Base-by-base conservation (phyloP, 78 protist species). In the Speleostelium caveatum region DNA sequence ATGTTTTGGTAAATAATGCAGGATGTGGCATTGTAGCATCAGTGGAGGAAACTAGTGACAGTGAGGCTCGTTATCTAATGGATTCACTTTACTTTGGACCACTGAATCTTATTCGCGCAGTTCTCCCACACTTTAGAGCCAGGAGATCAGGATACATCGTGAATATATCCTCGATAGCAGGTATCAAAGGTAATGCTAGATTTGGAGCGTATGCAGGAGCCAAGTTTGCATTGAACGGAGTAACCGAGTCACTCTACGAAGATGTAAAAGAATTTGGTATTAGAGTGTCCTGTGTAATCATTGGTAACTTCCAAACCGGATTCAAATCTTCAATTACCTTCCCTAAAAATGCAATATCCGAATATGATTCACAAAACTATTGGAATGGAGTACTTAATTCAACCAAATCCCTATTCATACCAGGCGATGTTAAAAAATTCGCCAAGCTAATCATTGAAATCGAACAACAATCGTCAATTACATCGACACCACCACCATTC, bases 321-420 rank as follows among this genome's bases (percentile, higher is more conserved):
- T 58, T 74, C 56, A 45, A 38, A 45, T 59, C 78, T 38, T 51
- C 74, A 0, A 67, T 68, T 7, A 26, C 38, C 17, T 78, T 78
- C 66, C 45, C 77, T 19, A 76, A 72, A 14, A 51, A 66, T 33
- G 77, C 87, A 10, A 45, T 45, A 45, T 10, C 53, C 10, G 53
- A 45, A 45, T 45, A 45, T 45, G 53, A 45, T 45, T 14, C 53
- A 14, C n/a, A 6, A 14, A 45, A 45, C 6, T 45, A 14, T 45
- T 45, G 53, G 53, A 45, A 45, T 14, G 10, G 10, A 14, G n/a
- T 45, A 45, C 6, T 45, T 6, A 10, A 45, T 45, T 45, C 53
- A 6, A 45, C 10, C 10, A 45, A 45, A 45, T 10, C 53, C 10
- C 53, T 45, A 14, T 45, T 45, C n/a, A 10, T 45, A 45, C 53